These are phyloP conservation scores for Candolleomyces eurysporus DNA, from an alignment of 768 basidiomycete genomes.

Conservation along the genomic window DNA sequence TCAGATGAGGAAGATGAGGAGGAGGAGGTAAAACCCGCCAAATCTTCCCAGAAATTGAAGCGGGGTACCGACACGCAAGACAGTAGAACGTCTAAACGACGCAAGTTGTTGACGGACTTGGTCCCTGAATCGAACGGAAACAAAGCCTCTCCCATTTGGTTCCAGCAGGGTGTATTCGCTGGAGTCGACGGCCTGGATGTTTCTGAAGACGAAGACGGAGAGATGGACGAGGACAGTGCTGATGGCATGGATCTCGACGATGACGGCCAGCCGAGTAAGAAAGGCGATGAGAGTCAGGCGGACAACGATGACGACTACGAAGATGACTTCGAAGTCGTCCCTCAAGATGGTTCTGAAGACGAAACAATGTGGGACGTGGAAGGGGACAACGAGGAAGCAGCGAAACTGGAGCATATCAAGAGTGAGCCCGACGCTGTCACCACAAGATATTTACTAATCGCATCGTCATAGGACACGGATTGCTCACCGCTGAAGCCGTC, in stretches of 20 bases:
- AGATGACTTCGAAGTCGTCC: constrained; percentile 74
- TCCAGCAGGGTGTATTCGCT: constrained; percentile 88
- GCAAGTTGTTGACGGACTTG: constrained; percentile 49
- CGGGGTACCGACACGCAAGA: constrained; percentile 24
- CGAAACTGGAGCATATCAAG: constrained; percentile 60
- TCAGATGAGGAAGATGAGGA: constrained; percentile 40
- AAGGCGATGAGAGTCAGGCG: neutral
- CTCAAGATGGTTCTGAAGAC: constrained; percentile 60
- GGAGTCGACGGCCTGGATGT: constrained; percentile 46
- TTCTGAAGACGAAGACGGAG: constrained; percentile 25
- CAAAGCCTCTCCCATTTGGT: constrained; percentile 85
- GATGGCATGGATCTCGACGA: constrained; percentile 14
- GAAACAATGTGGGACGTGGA: constrained; percentile 79
- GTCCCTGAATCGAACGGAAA: constrained; percentile 29
- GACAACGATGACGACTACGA: constrained; percentile 19
- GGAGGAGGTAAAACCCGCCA: constrained; percentile 9
- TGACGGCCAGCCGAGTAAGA: neutral
- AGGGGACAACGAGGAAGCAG: constrained; percentile 70
- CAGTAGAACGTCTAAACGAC: constrained; percentile 41
- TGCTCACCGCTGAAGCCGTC: constrained; percentile 86
- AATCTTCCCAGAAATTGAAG: constrained; percentile 37
- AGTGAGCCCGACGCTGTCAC: constrained; percentile 43
- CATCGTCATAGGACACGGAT: constrained; percentile 59
- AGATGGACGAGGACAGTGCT: constrained; percentile 19
- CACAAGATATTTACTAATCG: neutral